Evolutionary conservation across 73 alveolate genomes (phyloP).

Genomic region (Breviolum minutum): DNA sequence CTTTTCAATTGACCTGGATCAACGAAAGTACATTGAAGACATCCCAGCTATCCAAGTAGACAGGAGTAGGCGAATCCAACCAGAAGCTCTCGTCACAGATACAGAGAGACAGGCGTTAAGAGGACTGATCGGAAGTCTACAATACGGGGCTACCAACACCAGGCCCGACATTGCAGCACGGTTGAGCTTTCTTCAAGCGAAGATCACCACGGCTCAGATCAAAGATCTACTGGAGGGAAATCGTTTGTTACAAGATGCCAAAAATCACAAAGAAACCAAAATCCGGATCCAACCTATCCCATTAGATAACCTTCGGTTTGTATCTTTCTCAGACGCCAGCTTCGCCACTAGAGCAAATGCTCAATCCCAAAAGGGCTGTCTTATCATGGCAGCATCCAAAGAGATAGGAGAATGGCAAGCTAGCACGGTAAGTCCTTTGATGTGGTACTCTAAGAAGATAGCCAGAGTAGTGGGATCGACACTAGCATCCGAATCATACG

Average conservation of each 20-base stretch:
- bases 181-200: background rate
- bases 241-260: background rate
- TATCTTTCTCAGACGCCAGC: background rate
- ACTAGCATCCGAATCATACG: background rate
- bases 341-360: background rate
- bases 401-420: background rate
- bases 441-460: slow-evolving; percentile 22
- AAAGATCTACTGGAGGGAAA: background rate
- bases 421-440: background rate
- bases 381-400: background rate
- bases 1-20: background rate
- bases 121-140: background rate
- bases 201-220: background rate
- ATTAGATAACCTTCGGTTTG: background rate
- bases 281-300: background rate
- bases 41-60: background rate
- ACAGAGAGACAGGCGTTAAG: background rate
- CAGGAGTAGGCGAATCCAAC: background rate
- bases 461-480: background rate
- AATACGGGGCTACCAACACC: background rate
- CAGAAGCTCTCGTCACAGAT: background rate
- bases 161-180: background rate
- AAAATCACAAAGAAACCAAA: background rate
- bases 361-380: background rate
- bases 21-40: background rate